These are phyloP conservation scores for Lachancea sp. DNA, from an alignment of 805 yeast genomes.

Conservation along the genomic window DNA sequence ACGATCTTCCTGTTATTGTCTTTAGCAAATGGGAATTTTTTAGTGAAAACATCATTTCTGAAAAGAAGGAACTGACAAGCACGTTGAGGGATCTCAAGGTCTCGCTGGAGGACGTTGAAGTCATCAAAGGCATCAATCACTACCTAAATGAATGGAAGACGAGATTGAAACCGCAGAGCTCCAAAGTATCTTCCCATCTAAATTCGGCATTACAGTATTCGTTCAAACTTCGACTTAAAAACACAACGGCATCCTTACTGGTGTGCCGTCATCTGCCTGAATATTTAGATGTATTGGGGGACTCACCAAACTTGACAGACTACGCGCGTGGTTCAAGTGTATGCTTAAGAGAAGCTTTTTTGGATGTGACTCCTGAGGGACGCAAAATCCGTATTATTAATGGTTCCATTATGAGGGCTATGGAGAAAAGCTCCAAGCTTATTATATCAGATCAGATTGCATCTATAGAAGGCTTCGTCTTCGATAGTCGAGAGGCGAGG, in stretches of 20 bases:
- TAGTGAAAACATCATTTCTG: conserved; percentile 2
- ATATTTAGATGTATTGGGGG: conserved; percentile 22
- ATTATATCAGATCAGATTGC: conserved; percentile 16
- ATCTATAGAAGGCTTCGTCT: conserved; percentile 13
- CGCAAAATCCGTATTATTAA: conserved; percentile 15
- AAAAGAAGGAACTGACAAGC: conserved; percentile 2
- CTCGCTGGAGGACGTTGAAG: conserved; percentile 21
- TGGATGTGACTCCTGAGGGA: conserved; percentile 8
- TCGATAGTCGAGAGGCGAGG: not conserved
- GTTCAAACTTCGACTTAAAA: conserved; percentile 24
- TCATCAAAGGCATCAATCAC: conserved; percentile 12
- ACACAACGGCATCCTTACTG: conserved; percentile 20
- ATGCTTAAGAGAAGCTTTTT: conserved; percentile 18
- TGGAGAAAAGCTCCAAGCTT: conserved; percentile 16
- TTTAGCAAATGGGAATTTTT: conserved; percentile 29
- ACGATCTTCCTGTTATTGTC: conserved; percentile 21
- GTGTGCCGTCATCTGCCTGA: conserved; percentile 20
- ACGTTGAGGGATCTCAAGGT: conserved; percentile 25
- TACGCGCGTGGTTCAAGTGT: conserved; percentile 24
- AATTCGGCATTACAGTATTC: not conserved
- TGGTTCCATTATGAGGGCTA: conserved; percentile 19
- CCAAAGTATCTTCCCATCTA: not conserved
- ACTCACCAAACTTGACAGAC: conserved; percentile 18
- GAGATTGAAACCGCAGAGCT: not conserved
- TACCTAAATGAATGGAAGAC: not conserved